phyloP scores from a whole-genome alignment of 371 early-diverging fungal genomes.

The Mucor plumbeus region DNA sequence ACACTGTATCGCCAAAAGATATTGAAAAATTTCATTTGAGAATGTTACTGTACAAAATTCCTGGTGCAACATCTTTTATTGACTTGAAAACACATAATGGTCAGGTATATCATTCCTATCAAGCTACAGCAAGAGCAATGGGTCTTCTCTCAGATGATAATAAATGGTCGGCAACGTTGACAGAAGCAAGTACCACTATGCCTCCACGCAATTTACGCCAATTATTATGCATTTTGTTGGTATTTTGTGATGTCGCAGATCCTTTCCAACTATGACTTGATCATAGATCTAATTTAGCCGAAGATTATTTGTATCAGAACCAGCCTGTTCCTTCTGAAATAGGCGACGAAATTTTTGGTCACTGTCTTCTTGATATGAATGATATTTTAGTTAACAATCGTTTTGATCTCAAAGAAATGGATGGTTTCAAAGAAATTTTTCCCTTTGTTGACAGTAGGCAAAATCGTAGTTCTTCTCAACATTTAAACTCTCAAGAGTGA shows the following conservation, averaged over 20 bases:
- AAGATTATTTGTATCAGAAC: too few species aligned
- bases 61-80: not conserved
- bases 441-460: too few species aligned
- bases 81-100: slow-evolving; percentile 1
- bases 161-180: not conserved
- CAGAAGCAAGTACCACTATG: not conserved
- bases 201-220: not conserved
- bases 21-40: not conserved
- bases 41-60: not conserved
- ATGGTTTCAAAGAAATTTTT: too few species aligned
- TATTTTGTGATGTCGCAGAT: slow-evolving; percentile 13
- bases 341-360: too few species aligned
- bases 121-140: slow-evolving; percentile 1
- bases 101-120: not conserved
- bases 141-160: not conserved
- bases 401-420: too few species aligned
- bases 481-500: too few species aligned
- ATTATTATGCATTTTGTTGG: slow-evolving; percentile 24
- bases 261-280: not conserved
- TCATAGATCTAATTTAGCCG: too few species aligned
- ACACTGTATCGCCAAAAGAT: too few species aligned
- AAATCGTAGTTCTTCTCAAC: too few species aligned
- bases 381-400: too few species aligned
- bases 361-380: too few species aligned
- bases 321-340: too few species aligned